Conservation (phyloP, 73 alveolate species). For the Diophrys appendiculata region DNA sequence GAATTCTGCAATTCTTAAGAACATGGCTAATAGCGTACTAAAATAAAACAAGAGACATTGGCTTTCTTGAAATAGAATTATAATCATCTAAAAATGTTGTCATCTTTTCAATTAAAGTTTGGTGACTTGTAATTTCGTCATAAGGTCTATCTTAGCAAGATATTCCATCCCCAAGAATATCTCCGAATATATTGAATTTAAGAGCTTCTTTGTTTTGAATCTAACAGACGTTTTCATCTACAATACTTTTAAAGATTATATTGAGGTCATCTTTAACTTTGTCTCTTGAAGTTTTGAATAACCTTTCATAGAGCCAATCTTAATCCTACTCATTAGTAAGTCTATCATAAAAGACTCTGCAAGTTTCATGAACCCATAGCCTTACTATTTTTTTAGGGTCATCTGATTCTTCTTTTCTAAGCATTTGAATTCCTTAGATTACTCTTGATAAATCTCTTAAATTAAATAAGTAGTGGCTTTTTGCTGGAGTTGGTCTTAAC, state of each 20-base stretch:
- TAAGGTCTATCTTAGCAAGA: slow-evolving; percentile 83
- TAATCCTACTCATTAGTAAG: slow-evolving; percentile 58
- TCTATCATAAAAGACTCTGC: slow-evolving; percentile 91
- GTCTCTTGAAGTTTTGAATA: slow-evolving; percentile 69
- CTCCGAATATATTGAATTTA: slow-evolving; percentile 65
- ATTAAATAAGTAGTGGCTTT: slow-evolving; percentile 82
- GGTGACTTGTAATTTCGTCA: slow-evolving; percentile 82
- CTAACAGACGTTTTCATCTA: slow-evolving; percentile 68
- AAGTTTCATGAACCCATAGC: slow-evolving; percentile 95
- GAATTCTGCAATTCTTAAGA: slow-evolving; percentile 86
- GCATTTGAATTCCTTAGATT: slow-evolving; percentile 84
- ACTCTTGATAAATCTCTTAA: slow-evolving; percentile 94
- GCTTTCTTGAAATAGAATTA: slow-evolving; percentile 81
- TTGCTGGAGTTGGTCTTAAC: slow-evolving; percentile 95
- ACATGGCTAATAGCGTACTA: slow-evolving; percentile 92
- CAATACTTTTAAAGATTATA: slow-evolving; percentile 57
- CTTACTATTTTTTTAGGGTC: slow-evolving; percentile 69
- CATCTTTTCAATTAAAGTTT: slow-evolving; percentile 66
- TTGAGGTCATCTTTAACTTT: slow-evolving; percentile 77
- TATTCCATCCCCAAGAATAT: slow-evolving; percentile 74
- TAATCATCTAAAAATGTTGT: slow-evolving; percentile 80
- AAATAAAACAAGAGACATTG: slow-evolving; percentile 90
- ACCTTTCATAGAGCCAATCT: slow-evolving; percentile 75
- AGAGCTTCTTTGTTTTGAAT: slow-evolving; percentile 69
- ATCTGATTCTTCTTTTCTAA: slow-evolving; percentile 50